Evolutionary conservation across 352 stramenopile species (phyloP).

Genomic region (Globisporangium heterothallicum): DNA sequence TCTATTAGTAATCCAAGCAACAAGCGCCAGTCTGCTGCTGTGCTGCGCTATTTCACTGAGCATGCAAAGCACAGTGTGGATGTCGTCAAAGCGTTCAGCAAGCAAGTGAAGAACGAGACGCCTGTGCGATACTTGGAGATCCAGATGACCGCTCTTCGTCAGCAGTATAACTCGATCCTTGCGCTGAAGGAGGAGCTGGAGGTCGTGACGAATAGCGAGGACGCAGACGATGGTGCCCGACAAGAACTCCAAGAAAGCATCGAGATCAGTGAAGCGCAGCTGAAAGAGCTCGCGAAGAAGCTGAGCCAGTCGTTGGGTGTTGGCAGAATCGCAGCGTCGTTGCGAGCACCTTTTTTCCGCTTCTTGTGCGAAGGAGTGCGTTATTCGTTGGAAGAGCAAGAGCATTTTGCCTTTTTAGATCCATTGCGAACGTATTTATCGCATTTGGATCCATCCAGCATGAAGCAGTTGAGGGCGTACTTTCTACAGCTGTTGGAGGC

Average conservation of each 20-base stretch:
- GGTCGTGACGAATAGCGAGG: slow-evolving; percentile 13
- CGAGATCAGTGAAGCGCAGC: slow-evolving; percentile 34
- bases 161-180: slow-evolving; percentile 61
- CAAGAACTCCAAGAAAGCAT: slow-evolving; percentile 61
- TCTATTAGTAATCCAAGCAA: slow-evolving; percentile 81
- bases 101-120: slow-evolving; percentile 68
- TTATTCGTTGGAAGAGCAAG: slow-evolving; percentile 48
- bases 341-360: slow-evolving; percentile 71
- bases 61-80: slow-evolving; percentile 43
- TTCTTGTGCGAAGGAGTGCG: slow-evolving; percentile 81
- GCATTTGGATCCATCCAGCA: slow-evolving; percentile 58
- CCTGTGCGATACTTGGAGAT: slow-evolving; percentile 81
- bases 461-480: slow-evolving; percentile 59
- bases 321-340: slow-evolving; percentile 54
- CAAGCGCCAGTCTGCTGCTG: slow-evolving; percentile 66
- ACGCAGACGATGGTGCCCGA: slow-evolving; percentile 24
- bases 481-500: slow-evolving; percentile 57
- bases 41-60: slow-evolving; percentile 66
- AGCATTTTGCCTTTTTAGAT: slow-evolving; percentile 69
- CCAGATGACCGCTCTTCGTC: slow-evolving; percentile 81
- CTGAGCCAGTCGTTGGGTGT: slow-evolving; percentile 80
- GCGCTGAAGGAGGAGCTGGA: slow-evolving; percentile 54
- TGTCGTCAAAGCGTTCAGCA: slow-evolving; percentile 77
- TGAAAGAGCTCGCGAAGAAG: slow-evolving; percentile 73
- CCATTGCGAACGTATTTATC: slow-evolving; percentile 63